Evolutionary conservation across 768 basidiomycete species (phyloP).

Genomic region (Auriculariales sp.): DNA sequence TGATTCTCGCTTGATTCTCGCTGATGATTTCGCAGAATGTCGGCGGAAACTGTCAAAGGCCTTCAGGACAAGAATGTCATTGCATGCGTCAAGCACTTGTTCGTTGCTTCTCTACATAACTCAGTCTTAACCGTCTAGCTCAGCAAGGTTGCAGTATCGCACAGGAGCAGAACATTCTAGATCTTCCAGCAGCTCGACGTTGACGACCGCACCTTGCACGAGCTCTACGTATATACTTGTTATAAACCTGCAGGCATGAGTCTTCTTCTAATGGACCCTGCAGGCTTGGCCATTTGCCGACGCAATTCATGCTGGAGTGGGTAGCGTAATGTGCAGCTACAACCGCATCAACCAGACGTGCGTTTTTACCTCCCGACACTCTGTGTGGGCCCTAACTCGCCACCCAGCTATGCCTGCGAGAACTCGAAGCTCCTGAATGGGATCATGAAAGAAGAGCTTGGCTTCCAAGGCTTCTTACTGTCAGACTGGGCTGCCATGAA

Average conservation of each 20-base stretch:
- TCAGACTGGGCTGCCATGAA: slow-evolving; percentile 12
- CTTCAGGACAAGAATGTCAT: slow-evolving; percentile 69
- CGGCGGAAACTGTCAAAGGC: slow-evolving; percentile 67
- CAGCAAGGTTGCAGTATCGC: slow-evolving; percentile 11
- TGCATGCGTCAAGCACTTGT: slow-evolving; percentile 79
- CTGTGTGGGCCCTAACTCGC: background rate
- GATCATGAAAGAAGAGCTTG: slow-evolving; percentile 57
- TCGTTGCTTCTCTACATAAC: slow-evolving; percentile 27
- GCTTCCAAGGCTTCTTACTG: slow-evolving; percentile 45
- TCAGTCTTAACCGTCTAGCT: no score
- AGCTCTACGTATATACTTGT: no score
- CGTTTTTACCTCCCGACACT: background rate
- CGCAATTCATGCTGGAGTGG: slow-evolving; percentile 60
- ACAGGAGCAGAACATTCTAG: slow-evolving; percentile 25
- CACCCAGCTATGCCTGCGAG: slow-evolving; percentile 67
- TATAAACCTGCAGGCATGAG: no score
- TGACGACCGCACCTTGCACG: slow-evolving; percentile 67
- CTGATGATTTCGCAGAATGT: slow-evolving; percentile 55
- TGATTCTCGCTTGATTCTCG: no score
- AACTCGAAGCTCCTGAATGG: slow-evolving; percentile 57
- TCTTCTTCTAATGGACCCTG: background rate
- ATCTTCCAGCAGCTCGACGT: slow-evolving; percentile 41
- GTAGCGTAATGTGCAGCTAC: slow-evolving; percentile 65
- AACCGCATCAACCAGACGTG: no score
- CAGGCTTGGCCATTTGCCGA: slow-evolving; percentile 54